Conservation (phyloP, 345 rosid species). For the Toxicodendron radicans region DNA sequence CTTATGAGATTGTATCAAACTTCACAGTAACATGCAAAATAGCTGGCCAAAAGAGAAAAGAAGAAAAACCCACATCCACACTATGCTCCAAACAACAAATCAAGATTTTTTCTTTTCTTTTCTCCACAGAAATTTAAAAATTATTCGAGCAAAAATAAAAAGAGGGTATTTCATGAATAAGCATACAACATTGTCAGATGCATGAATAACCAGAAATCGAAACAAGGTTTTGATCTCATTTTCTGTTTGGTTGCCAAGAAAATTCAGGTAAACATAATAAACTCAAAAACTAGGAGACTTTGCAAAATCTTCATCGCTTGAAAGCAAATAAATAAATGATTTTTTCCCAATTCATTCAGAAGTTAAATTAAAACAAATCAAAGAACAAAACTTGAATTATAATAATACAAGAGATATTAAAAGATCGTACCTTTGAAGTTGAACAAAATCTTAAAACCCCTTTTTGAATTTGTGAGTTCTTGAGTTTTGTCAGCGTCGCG, state of each 20-base stretch:
- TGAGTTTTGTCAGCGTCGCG: conserved; percentile 7
- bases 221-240: conserved; percentile 9
- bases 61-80: neutral
- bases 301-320: neutral
- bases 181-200: neutral
- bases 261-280: neutral
- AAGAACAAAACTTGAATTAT: neutral
- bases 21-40: neutral
- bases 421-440: conserved; percentile 6
- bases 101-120: neutral
- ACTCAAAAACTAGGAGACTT: neutral
- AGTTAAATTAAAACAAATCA: neutral
- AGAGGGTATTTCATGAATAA: neutral
- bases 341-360: neutral
- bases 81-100: neutral
- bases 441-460: conserved; percentile 9
- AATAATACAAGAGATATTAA: neutral
- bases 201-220: neutral
- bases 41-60: neutral
- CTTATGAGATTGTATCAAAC: conserved; percentile 4
- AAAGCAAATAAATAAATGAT: neutral
- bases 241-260: neutral
- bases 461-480: neutral
- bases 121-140: neutral
- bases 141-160: neutral